Base-by-base conservation (phyloP, 2,329 filamentous ascomycete species). In the Phyllosticta ampelicida region DNA sequence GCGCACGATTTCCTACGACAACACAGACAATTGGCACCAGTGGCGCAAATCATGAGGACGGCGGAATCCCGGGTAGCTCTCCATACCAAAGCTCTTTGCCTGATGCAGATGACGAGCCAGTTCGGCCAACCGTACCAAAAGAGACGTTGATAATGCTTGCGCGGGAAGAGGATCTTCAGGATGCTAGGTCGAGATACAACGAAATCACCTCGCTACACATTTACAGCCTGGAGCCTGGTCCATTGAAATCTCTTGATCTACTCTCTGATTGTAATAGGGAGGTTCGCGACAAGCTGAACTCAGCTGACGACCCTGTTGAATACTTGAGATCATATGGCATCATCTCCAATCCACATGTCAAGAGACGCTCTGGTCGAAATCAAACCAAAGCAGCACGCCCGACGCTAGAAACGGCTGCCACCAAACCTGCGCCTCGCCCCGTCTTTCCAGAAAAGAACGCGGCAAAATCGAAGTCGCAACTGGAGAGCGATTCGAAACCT, bases 191-290 rank as follows among this genome's bases (percentile, higher is more conserved):
- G 13, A 78, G 82, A 16, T 95, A 92, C 63, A 79, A 87, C 53
- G 77, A 83, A n/a, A 83, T 96, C 56, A 80, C 78, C 0, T 87
- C 89, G 0, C 85, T 96, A 60, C 90, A 96, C 65, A 75, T 97
- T 50, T 97, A 97, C 75, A 96, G 90, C 66, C 68, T 97, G 18
- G 85, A 88, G 49, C 80, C 87, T 1, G 80, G 83, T 44, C 80
- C 84, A 0, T 76, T 90, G 28, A 54, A 54, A n/a, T 19, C 77
- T 66, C 73, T 94, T 18, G 83, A 89, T 64, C 70, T 86, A 0
- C 76, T 96, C 48, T 83, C 85, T 3, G 86, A 94, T 57, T 81
- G 85, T 48, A 83, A 83, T 49, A 80, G 83, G 23, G 81, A 88
- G 52, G 18, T 50, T 61, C 76, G 88, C 9, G 73, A 79, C 18